phyloP scores from a whole-genome alignment of 768 basidiomycete species.

The Leccinum uliginosum region DNA sequence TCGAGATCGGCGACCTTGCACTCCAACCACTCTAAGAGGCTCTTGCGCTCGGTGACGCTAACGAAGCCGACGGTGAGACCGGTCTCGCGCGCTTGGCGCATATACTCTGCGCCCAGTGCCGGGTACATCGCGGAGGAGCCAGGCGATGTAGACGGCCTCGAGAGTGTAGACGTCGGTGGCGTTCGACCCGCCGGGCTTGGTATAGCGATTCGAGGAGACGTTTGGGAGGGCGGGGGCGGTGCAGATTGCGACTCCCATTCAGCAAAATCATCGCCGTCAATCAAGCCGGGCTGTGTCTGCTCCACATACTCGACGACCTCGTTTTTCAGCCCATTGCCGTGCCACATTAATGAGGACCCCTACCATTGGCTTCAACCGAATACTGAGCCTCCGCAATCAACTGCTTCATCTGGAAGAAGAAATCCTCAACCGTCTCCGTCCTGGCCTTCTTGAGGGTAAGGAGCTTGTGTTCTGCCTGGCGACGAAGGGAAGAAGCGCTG shows the following conservation, averaged over 20 bases:
- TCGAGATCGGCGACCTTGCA: conserved; percentile 37
- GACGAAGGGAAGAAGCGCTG: no score
- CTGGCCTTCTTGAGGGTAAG: no score
- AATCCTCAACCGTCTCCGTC: no score
- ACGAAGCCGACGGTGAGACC: conserved; percentile 75
- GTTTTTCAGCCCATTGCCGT: no score
- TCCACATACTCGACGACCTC: no score
- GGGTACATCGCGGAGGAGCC: conserved; percentile 66
- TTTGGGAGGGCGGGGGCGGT: conserved; percentile 58
- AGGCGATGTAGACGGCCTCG: conserved; percentile 82
- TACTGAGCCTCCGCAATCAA: no score
- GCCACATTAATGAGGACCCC: no score
- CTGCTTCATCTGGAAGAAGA: no score
- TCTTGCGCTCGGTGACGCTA: conserved; percentile 82
- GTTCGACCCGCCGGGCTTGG: conserved; percentile 49
- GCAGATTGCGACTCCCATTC: conserved; percentile 46
- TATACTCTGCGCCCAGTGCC: conserved; percentile 88
- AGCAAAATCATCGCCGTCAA: no score
- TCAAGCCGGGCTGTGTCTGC: no score
- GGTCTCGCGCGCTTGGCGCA: conserved; percentile 75
- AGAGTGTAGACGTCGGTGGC: conserved; percentile 64
- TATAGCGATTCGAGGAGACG: conserved; percentile 71
- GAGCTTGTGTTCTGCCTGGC: no score
- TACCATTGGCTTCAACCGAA: no score
- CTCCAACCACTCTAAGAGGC: conserved; percentile 82